These are phyloP conservation scores for Monsonia emarginata DNA, from an alignment of 441 rosid genomes.

Conservation along the genomic window DNA sequence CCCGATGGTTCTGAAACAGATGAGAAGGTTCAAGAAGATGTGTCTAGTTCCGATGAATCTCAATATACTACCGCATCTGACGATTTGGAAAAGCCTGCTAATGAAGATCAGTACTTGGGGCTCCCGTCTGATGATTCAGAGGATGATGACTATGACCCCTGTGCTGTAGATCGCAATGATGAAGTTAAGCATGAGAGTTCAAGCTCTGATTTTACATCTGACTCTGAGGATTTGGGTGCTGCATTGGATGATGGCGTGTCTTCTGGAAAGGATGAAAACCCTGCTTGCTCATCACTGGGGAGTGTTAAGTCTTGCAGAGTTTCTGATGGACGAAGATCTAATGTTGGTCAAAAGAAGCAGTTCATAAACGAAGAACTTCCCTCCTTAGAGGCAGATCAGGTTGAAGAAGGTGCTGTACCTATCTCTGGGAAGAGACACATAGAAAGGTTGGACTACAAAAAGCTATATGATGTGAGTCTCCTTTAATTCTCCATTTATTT, in stretches of 20 bases:
- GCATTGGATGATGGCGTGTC: slow-evolving; percentile 23
- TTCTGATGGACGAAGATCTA: slow-evolving; percentile 20
- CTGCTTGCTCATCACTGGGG: slow-evolving; percentile 1
- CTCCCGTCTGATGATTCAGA: slow-evolving; percentile 87
- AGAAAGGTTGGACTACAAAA: slow-evolving; percentile 85
- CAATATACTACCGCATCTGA: slow-evolving; percentile 56
- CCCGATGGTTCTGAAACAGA: slow-evolving; percentile 41
- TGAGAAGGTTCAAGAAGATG: slow-evolving; percentile 37
- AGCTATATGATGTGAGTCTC: slow-evolving; percentile 69
- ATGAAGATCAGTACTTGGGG: slow-evolving; percentile 25
- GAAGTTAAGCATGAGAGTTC: slow-evolving; percentile 43
- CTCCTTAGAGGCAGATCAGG: slow-evolving; percentile 31
- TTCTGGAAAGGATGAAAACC: slow-evolving; percentile 27
- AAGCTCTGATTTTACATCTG: slow-evolving; percentile 68
- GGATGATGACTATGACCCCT: slow-evolving; percentile 78
- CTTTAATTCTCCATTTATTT: not conserved
- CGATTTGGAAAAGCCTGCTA: slow-evolving; percentile 30
- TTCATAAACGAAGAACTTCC: slow-evolving; percentile 24
- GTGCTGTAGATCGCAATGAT: slow-evolving; percentile 33
- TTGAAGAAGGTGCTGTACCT: slow-evolving; percentile 29
- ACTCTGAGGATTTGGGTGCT: slow-evolving; percentile 57
- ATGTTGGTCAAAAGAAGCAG: slow-evolving; percentile 22
- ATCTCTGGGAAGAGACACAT: slow-evolving; percentile 44
- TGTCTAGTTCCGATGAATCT: slow-evolving; percentile 53
- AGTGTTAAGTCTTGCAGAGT: slow-evolving; percentile 16